These are phyloP conservation scores for Quercus bicolor DNA, from an alignment of 306 rosid genomes.

Conservation along the genomic window DNA sequence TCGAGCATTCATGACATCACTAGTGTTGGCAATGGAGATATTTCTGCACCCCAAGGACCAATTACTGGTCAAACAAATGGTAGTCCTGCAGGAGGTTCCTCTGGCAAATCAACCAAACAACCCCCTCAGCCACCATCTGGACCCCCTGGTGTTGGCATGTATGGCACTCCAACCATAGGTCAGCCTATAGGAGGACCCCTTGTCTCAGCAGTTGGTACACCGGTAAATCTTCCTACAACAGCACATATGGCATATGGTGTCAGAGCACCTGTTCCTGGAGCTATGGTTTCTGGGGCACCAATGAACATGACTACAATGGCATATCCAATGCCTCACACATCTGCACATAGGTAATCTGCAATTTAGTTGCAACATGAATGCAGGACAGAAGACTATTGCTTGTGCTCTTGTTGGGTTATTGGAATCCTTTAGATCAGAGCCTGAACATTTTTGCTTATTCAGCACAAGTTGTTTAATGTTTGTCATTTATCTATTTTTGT, in stretches of 20 bases:
- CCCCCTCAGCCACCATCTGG: conserved; percentile 47
- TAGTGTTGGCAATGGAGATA: conserved; percentile 70
- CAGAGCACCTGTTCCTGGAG: conserved; percentile 61
- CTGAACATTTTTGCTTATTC: conserved; percentile 5
- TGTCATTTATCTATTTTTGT: conserved; percentile 26
- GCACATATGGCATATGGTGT: conserved; percentile 79
- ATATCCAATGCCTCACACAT: conserved; percentile 67
- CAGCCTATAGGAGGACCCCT: conserved; percentile 90
- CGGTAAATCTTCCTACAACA: conserved; percentile 62
- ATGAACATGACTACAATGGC: conserved; percentile 69
- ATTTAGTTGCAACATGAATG: conserved; percentile 44
- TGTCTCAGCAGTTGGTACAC: conserved; percentile 88
- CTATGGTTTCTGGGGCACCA: conserved; percentile 74
- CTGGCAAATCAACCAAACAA: conserved; percentile 53
- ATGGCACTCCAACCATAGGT: conserved; percentile 72
- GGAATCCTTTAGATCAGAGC: conserved; percentile 14
- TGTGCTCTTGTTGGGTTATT: conserved; percentile 30
- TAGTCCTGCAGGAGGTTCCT: conserved; percentile 36
- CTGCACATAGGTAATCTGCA: conserved; percentile 66
- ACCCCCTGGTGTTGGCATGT: conserved; percentile 61
- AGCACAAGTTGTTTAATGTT: conserved; percentile 24
- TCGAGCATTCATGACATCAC: conserved; percentile 97
- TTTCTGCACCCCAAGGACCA: conserved; percentile 70
- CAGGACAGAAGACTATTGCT: conserved; percentile 45
- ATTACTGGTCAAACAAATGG: conserved; percentile 84